phyloP scores from a whole-genome alignment of 140 eudicot genomes.

The Ambrosia hybrid region DNA sequence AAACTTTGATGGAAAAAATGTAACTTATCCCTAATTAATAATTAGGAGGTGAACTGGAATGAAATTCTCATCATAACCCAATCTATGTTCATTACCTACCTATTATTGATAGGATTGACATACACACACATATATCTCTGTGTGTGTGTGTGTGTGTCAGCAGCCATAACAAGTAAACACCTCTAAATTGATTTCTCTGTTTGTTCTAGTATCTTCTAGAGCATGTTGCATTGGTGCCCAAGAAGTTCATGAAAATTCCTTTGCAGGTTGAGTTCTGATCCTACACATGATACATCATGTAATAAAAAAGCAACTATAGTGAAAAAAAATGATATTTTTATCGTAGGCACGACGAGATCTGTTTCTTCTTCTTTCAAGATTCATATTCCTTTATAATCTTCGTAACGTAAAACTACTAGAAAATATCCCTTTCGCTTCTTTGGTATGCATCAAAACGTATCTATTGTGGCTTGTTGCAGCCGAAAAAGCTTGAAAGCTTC shows the following conservation, averaged over 20 bases:
- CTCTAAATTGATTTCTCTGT: background rate
- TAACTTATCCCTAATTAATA: no score
- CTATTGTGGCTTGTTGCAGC: slow-evolving; percentile 39
- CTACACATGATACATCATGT: background rate
- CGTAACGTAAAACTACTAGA: slow-evolving; percentile 36
- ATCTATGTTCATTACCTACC: no score
- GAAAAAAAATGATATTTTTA: background rate
- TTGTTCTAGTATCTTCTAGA: slow-evolving; percentile 76
- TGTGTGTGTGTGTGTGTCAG: no score
- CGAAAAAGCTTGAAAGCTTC: slow-evolving; percentile 69
- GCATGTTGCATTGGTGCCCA: slow-evolving; percentile 68
- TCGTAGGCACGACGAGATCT: slow-evolving; percentile 80
- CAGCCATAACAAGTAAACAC: background rate
- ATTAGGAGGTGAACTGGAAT: no score
- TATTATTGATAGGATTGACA: slow-evolving; percentile 65
- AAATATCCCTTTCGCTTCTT: background rate
- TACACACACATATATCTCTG: slow-evolving; percentile 32
- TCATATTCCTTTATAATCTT: slow-evolving; percentile 64
- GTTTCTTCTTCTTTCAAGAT: slow-evolving; percentile 87
- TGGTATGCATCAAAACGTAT: background rate
- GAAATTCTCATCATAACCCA: no score
- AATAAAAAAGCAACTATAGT: background rate
- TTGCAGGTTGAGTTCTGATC: slow-evolving; percentile 54
- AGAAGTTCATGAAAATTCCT: slow-evolving; percentile 65
- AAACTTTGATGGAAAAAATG: no score